Conservation (phyloP, 192 early-diverging fungal species). For the Rhizoclosmatium globosum region DNA sequence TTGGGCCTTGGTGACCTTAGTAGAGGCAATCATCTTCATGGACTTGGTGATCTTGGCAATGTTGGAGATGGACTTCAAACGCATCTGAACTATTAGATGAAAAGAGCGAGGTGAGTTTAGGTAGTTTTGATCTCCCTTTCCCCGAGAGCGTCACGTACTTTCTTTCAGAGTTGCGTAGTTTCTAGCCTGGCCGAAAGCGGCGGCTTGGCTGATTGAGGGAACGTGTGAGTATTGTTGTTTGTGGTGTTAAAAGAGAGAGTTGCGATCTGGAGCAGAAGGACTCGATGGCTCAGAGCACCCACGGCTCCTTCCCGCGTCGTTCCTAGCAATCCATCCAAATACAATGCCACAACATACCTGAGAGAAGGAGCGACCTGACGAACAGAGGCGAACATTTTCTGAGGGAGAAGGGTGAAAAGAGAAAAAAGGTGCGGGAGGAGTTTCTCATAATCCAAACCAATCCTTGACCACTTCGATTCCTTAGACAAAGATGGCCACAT, state of each 20-base stretch:
- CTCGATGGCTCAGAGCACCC: neutral
- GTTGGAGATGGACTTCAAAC: conserved; percentile 95
- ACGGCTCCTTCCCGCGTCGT: neutral
- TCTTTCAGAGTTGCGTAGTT: conserved; percentile 41
- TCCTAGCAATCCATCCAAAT: neutral
- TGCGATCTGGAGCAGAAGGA: neutral
- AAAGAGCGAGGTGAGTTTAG: neutral
- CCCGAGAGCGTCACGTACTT: conserved; percentile 16
- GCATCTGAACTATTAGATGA: conserved; percentile 49
- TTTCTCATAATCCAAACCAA: neutral
- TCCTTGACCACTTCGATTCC: neutral
- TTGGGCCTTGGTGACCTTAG: conserved; percentile 93
- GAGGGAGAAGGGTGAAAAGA: neutral
- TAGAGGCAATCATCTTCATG: conserved; percentile 99
- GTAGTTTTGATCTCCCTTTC: neutral
- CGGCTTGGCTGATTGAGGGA: neutral
- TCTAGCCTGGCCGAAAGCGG: conserved; percentile 25
- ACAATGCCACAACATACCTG: neutral
- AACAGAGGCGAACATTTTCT: conserved; percentile 24
- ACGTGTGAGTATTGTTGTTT: neutral
- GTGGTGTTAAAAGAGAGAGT: neutral
- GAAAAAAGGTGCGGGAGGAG: neutral
- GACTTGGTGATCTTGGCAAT: conserved; percentile 99
- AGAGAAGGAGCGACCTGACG: conserved; percentile 12
- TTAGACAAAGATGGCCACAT: conserved; percentile 33